Conservation (phyloP, 2,329 filamentous ascomycete genomes). For the Metarhizium brunneum region DNA sequence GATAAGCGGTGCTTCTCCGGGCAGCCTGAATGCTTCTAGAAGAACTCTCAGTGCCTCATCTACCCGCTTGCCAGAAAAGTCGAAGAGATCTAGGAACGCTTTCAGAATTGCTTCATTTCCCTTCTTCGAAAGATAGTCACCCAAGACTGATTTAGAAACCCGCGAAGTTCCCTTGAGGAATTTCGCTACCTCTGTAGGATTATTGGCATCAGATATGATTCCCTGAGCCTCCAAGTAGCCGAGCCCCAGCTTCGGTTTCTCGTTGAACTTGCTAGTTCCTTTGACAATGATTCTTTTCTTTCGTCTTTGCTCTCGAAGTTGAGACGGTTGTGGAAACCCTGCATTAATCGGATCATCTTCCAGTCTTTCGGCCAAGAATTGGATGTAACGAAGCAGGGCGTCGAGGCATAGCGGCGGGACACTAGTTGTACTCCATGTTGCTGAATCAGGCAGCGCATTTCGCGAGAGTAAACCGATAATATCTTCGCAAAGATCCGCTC, state of each 20-base stretch:
- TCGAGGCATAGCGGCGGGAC: conserved; percentile 92
- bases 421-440: conserved; percentile 97
- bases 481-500: conserved; percentile 87
- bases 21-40: conserved; percentile 86
- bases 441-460: conserved; percentile 93
- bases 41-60: conserved; percentile 83
- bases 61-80: conserved; percentile 77
- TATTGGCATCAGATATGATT: conserved; percentile 67
- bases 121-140: conserved; percentile 88
- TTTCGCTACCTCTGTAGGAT: conserved; percentile 69
- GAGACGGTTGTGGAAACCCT: conserved; percentile 55
- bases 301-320: conserved; percentile 61
- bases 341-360: conserved; percentile 57
- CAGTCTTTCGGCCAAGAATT: conserved; percentile 81
- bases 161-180: conserved; percentile 84
- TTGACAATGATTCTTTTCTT: conserved; percentile 84
- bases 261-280: conserved; percentile 87
- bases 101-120: conserved; percentile 78
- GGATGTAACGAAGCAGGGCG: conserved; percentile 80
- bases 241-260: conserved; percentile 82
- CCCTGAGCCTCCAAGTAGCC: conserved; percentile 77
- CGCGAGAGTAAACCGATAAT: conserved; percentile 86
- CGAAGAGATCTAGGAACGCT: conserved; percentile 78
- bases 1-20: conserved; percentile 87
- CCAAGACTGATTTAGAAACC: conserved; percentile 81